Evolutionary conservation across 495 filamentous ascomycete genomes (phyloP).

Genomic region (Lepidopterella palustris): DNA sequence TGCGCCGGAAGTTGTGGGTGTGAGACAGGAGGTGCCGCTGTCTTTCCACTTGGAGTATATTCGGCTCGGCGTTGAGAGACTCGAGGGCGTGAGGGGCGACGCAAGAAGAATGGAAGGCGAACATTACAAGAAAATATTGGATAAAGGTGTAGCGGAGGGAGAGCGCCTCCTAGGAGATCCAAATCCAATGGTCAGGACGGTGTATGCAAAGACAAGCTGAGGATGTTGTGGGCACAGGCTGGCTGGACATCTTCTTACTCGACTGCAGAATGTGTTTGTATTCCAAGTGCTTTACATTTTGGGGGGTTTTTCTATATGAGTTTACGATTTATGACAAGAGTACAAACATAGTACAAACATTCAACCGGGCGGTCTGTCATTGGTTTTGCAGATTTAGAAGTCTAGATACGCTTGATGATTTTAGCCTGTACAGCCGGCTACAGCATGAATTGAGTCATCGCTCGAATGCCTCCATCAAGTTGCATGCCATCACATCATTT

Average conservation of each 20-base stretch:
- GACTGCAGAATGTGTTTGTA: too few species aligned
- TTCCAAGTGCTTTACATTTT: too few species aligned
- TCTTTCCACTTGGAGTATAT: constrained; percentile 65
- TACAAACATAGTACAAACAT: too few species aligned
- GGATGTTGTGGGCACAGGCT: background rate
- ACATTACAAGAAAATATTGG: constrained; percentile 44
- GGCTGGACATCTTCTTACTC: too few species aligned
- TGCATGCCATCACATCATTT: constrained; percentile 34
- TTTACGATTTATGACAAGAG: too few species aligned
- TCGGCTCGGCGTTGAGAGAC: constrained; percentile 56
- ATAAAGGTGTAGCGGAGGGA: background rate
- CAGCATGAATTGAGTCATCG: too few species aligned
- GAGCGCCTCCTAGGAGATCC: background rate
- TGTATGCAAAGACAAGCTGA: background rate
- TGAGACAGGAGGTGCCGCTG: constrained; percentile 49
- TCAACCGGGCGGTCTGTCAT: too few species aligned
- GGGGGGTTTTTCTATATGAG: too few species aligned
- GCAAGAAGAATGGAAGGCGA: constrained; percentile 54
- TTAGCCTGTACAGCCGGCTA: too few species aligned
- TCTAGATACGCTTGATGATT: too few species aligned
- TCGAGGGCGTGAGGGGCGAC: constrained; percentile 51
- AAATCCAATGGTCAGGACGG: background rate
- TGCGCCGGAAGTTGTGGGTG: constrained; percentile 49
- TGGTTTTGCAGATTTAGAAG: too few species aligned
- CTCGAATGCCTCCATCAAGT: too few species aligned